phyloP scores from a whole-genome alignment of 2,329 filamentous ascomycete species.

The Botrytis hyacinthi region DNA sequence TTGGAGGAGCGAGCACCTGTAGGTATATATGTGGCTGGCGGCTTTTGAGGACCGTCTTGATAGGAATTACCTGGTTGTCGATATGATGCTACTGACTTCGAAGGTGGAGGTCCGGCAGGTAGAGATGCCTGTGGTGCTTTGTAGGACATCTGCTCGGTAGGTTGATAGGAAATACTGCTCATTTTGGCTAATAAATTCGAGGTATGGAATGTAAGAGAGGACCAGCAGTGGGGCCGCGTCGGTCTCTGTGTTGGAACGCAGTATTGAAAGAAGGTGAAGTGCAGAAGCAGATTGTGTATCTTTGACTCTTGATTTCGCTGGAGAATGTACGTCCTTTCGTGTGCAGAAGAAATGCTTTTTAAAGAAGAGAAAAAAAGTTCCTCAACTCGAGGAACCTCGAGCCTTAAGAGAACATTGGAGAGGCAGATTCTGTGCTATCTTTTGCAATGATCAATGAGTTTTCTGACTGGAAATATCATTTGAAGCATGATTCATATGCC shows the following conservation, averaged over 20 bases:
- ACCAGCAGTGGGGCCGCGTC: not conserved
- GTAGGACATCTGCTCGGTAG: not conserved
- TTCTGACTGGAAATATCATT: not conserved
- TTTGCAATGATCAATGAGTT: not conserved
- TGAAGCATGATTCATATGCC: not conserved
- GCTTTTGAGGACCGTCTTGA: not conserved
- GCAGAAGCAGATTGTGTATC: too few species aligned
- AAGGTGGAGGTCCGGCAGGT: not conserved
- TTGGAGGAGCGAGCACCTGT: not conserved
- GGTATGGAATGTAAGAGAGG: too few species aligned
- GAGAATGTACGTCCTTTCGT: not conserved
- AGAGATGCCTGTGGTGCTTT: not conserved
- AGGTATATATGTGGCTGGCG: not conserved
- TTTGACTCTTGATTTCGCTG: not conserved
- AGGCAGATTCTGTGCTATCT: not conserved
- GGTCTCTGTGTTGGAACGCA: not conserved
- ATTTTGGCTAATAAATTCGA: not conserved
- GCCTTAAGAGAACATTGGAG: not conserved
- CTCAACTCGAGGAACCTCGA: not conserved
- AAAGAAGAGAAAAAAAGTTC: not conserved
- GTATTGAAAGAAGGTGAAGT: not conserved
- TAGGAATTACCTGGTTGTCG: not conserved
- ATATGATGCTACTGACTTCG: not conserved
- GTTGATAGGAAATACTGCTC: too few species aligned
- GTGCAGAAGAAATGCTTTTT: not conserved